Evolutionary conservation across 2,329 filamentous ascomycete species (phyloP), one percentile per base, ranked within the genome.

Genomic region (Claviceps purpurea): DNA sequence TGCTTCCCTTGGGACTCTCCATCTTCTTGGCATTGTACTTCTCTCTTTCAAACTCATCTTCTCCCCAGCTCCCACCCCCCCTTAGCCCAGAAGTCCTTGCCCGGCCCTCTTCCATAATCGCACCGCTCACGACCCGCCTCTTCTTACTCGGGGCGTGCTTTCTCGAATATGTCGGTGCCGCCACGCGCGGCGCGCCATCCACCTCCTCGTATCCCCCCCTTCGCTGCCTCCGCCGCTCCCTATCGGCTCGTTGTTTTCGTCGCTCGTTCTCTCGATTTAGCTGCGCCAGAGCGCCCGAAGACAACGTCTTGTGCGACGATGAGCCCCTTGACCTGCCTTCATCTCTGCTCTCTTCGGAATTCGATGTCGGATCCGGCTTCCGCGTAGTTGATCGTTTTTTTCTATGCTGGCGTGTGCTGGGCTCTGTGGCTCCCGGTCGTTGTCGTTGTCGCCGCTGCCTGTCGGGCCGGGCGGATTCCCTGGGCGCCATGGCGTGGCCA

Each of bases 41-140:
- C 65, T 76, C 69, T 65, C 77, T 73, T 60, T 75, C 68, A 61
- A 70, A 64, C 60, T 75, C 71, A 60, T 76, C 61, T 2, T 65
- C 63, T 49, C 65, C 68, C 58, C 65, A 65, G 14, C 61, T 63
- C 20, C 68, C 70, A 3, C 74, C 73, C 5, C 75, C 74, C 54
- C 74, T 65, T 5, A 76, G 50, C 2, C 63, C 65, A 5, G 66
- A 65, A 11, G 50, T 47, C 20, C 58, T 63, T 6, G 66, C 66
- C n/a, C 70, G 67, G 0, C 84, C 84, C 63, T 88, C 84, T 61
- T 88, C 85, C 58, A 85, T 70, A 18, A 84, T 68, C 0, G 82
- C 81, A 20, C 84, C 84, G 56, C 84, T 88, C 20, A 85, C 82
- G n/a, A 86, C 73, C 55, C 85, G 71, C 52, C 74, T 74, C 61